Evolutionary conservation across 2,329 filamentous ascomycete genomes (phyloP).

Genomic region (Trichoderma guizhouense): DNA sequence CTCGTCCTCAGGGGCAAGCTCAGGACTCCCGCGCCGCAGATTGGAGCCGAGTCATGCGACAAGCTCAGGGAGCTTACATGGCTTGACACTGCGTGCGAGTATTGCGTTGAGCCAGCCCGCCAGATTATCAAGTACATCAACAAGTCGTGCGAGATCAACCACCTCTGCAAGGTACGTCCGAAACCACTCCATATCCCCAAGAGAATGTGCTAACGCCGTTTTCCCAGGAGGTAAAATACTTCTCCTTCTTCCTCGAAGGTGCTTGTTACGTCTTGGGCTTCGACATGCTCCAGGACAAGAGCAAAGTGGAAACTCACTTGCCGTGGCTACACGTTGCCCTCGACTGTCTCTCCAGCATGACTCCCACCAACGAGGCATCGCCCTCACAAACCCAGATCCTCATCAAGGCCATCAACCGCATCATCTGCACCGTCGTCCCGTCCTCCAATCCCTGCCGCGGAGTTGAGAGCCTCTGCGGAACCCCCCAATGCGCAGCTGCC

Average conservation of each 20-base stretch:
- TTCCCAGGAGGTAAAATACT: neutral
- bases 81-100: constrained; percentile 10
- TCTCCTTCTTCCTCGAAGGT: constrained; percentile 9
- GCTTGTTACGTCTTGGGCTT: constrained; percentile 9
- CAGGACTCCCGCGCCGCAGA: neutral
- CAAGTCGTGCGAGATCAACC: constrained; percentile 10
- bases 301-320: constrained; percentile 1
- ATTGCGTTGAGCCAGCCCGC: constrained; percentile 6
- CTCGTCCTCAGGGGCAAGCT: constrained; percentile 1
- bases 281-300: constrained; percentile 13
- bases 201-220: neutral
- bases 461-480: neutral
- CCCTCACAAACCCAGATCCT: neutral
- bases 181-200: neutral
- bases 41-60: neutral
- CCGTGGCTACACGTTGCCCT: constrained; percentile 6
- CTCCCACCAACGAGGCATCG: neutral
- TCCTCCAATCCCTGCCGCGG: neutral
- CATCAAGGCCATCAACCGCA: constrained; percentile 13
- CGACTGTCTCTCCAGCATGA: constrained; percentile 10
- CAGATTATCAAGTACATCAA: constrained; percentile 10
- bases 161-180: neutral
- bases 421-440: constrained; percentile 8
- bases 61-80: constrained; percentile 10
- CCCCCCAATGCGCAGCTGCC: neutral